phyloP scores from a whole-genome alignment of 345 rosid species.

The Kernera saxatilis region DNA sequence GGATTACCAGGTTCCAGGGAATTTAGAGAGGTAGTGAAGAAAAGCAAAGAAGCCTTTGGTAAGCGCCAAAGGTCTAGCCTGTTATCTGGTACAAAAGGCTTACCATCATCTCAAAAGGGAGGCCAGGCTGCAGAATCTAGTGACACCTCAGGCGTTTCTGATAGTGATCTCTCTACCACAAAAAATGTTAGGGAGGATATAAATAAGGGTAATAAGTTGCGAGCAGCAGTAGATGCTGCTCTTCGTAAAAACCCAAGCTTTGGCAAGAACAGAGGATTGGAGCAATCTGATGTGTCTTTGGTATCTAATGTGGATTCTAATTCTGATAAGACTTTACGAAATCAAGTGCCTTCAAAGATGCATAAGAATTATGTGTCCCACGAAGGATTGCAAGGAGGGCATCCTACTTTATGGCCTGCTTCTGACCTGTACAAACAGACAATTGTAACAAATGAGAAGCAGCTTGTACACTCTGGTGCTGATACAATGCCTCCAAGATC shows the following conservation, averaged over 20 bases:
- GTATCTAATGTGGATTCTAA: conserved; percentile 36
- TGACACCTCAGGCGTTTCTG: conserved; percentile 39
- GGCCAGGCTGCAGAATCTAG: conserved; percentile 54
- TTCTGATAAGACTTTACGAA: conserved; percentile 41
- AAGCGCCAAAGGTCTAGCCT: conserved; percentile 43
- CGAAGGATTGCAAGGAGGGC: conserved; percentile 45
- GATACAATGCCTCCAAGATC: conserved; percentile 30
- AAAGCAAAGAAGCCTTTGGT: conserved; percentile 41
- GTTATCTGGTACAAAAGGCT: conserved; percentile 39
- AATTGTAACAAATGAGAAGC: conserved; percentile 34
- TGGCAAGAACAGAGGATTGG: conserved; percentile 49
- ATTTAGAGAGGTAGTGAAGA: conserved; percentile 54
- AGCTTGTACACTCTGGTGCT: conserved; percentile 28
- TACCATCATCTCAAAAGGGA: conserved; percentile 39
- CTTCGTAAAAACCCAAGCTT: conserved; percentile 70
- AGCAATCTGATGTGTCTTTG: conserved; percentile 45
- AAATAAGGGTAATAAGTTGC: conserved; percentile 53
- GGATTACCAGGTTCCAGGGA: conserved; percentile 46
- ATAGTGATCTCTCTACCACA: conserved; percentile 41
- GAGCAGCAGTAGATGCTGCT: conserved; percentile 80
- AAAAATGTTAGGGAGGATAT: conserved; percentile 46
- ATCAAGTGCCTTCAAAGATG: conserved; percentile 40
- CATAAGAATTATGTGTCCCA: conserved; percentile 32
- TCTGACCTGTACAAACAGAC: conserved; percentile 39
- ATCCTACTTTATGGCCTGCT: conserved; percentile 26